Conservation (phyloP, 495 filamentous ascomycete genomes). For the Penicillium paradoxum region DNA sequence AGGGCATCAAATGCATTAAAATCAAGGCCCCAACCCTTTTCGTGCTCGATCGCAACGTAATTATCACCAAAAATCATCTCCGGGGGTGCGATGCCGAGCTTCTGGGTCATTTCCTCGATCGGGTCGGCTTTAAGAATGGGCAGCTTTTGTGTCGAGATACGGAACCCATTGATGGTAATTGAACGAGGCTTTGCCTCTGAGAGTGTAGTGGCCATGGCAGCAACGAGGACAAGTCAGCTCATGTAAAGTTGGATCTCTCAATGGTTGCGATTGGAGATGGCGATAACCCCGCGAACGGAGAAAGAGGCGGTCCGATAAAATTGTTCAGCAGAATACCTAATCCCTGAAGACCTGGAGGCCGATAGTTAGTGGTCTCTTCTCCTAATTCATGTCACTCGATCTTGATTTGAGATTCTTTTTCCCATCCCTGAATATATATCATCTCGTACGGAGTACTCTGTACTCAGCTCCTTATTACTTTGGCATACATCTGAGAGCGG, state of each 20-base stretch:
- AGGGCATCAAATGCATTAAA: constrained; percentile 87
- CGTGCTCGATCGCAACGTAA: constrained; percentile 65
- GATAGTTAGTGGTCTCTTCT: no score
- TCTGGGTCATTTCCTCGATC: constrained; percentile 77
- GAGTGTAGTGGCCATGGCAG: constrained; percentile 15
- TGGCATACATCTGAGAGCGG: not conserved
- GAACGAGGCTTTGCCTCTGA: constrained; percentile 29
- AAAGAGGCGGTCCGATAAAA: constrained; percentile 33
- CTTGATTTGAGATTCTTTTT: no score
- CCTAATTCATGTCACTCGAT: no score
- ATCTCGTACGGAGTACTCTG: no score
- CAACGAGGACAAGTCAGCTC: not conserved
- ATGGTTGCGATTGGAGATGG: constrained; percentile 6
- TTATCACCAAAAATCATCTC: constrained; percentile 99
- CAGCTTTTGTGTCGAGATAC: constrained; percentile 72
- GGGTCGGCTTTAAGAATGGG: constrained; percentile 88
- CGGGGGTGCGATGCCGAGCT: constrained; percentile 77
- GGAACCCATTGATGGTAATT: constrained; percentile 56
- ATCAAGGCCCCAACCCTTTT: constrained; percentile 61
- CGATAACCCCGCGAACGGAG: constrained; percentile 38
- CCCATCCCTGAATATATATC: no score
- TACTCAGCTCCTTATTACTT: no score
- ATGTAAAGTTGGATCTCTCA: constrained; percentile 5
- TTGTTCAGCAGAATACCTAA: not conserved
- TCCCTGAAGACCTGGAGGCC: no score